Evolutionary conservation across 805 yeast species (phyloP).

Genomic region (Cyberlindnera mississippiensis): DNA sequence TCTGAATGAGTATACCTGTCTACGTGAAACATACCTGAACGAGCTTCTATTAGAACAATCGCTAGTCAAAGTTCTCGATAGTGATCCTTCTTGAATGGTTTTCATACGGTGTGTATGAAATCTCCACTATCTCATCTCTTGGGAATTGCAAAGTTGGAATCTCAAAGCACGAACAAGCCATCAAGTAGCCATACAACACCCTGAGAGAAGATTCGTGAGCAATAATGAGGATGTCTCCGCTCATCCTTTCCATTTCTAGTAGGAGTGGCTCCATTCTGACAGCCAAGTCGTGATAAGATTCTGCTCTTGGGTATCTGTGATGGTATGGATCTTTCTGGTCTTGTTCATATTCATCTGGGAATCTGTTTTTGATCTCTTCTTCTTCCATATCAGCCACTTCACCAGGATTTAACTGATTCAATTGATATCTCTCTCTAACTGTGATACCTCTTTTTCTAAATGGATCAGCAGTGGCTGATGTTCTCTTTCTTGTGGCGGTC

Average conservation of each 20-base stretch:
- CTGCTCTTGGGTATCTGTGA: conserved; percentile 87
- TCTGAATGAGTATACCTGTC: neutral
- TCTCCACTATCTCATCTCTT: conserved; percentile 79
- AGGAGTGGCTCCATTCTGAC: conserved; percentile 90
- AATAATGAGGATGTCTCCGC: conserved; percentile 81
- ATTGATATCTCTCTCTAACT: conserved; percentile 72
- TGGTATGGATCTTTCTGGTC: conserved; percentile 83
- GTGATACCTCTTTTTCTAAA: conserved; percentile 61
- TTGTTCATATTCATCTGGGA: conserved; percentile 66
- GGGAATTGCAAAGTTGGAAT: conserved; percentile 80
- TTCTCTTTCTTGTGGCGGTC: conserved; percentile 88
- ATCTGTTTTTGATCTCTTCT: conserved; percentile 53
- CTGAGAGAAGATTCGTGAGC: conserved; percentile 90
- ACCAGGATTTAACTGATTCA: conserved; percentile 89
- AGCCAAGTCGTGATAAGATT: conserved; percentile 94
- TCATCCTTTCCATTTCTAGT: conserved; percentile 89
- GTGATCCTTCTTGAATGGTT: conserved; percentile 58
- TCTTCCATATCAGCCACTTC: conserved; percentile 66
- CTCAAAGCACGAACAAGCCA: conserved; percentile 86
- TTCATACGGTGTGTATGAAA: conserved; percentile 80
- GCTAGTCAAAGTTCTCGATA: conserved; percentile 25
- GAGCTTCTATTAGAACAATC: too few relatives aligned
- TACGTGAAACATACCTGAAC: too few relatives aligned
- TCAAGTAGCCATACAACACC: conserved; percentile 88
- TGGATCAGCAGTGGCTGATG: conserved; percentile 71